A percentile compares a stretch with the other conserved stretches of the same genome.
Evolutionary conservation across 176 grass and related monocot species (phyloP).

Genomic region (Chloris gayana): DNA sequence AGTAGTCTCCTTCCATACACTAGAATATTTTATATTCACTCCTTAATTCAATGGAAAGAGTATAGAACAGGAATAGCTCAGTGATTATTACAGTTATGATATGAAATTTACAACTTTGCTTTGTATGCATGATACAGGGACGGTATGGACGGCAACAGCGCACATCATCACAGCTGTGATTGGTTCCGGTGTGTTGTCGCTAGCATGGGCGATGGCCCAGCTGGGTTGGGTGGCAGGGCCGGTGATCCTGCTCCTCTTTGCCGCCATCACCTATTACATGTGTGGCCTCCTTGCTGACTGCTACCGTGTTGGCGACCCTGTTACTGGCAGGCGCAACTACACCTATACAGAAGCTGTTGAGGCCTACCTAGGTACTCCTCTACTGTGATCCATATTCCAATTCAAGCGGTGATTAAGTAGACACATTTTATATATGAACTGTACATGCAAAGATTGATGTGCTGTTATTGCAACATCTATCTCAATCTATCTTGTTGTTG

Average conservation of each 20-base stretch:
- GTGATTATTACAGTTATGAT: neutral
- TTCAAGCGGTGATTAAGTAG: neutral
- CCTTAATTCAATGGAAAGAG: neutral
- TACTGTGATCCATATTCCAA: neutral
- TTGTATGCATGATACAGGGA: slow-evolving; percentile 41
- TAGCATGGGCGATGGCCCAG: slow-evolving; percentile 81
- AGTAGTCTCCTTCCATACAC: too few relatives aligned
- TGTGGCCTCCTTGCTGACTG: slow-evolving; percentile 75
- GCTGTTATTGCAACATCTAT: slow-evolving; percentile 3
- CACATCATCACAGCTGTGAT: slow-evolving; percentile 94
- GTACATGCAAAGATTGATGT: neutral
- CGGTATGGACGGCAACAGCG: slow-evolving; percentile 67
- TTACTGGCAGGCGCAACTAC: slow-evolving; percentile 71
- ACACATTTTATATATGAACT: neutral
- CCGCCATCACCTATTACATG: slow-evolving; percentile 79
- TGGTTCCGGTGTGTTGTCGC: slow-evolving; percentile 78
- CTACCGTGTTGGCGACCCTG: slow-evolving; percentile 68
- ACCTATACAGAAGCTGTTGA: slow-evolving; percentile 75
- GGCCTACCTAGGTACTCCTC: slow-evolving; percentile 50
- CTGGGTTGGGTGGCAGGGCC: slow-evolving; percentile 78
- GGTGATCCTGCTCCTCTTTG: slow-evolving; percentile 55
- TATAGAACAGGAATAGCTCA: neutral
- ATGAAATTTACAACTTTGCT: neutral
- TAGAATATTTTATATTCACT: neutral
- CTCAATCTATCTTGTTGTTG: neutral